Base-by-base conservation (phyloP, 1,284 basidiomycete genomes). In the Erythrobasidium hasegawianum region DNA sequence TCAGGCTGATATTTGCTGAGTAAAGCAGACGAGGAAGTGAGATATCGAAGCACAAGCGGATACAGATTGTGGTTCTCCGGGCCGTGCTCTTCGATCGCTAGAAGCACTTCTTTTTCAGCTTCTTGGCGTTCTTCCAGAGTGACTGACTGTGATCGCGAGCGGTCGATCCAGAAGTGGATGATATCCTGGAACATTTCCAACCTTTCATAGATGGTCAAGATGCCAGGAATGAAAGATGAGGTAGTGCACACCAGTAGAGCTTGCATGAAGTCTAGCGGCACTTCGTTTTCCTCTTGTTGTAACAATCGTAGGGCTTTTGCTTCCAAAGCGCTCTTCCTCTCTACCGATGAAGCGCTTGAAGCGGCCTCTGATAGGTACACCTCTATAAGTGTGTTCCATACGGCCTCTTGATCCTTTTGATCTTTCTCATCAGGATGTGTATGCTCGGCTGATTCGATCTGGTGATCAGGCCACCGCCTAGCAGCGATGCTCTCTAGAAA, bases 151-250 rank as follows among this genome's bases (percentile, higher is more conserved):
- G 27, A 24, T 54, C 41, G 54, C 9, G 40, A 64, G 10, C 61
- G 55, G 27, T 54, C 70, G 67, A 95, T 95, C 86, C 88, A 93
- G 79, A 90, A 93, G 20, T 92, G 84, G 27, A 98, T 75, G 41
- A 97, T 86, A 70, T 97, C 94, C 73, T 97, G 96, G 77, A 91
- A 90, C 93, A 97, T 94, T 1, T 88, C 92, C 80, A 93, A 82
- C 60, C 85, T 85, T 78, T 97, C 95, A 88, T 93, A 97, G 0
- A 98, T 80, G 9, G 89, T 79, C 0, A 97, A 87, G 10, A 96
- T 81, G 0, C 95, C 95, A 0, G 85, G 83, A 0, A 87, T 91
- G 75, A 92, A 97, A 2, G 80, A 81, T 39, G 84, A 83, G 49
- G 86, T 89, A 5, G 92, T 89, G 78, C 94, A 98, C 0, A 99